phyloP scores from a whole-genome alignment of 345 rosid genomes.

The Combretum micranthum region DNA sequence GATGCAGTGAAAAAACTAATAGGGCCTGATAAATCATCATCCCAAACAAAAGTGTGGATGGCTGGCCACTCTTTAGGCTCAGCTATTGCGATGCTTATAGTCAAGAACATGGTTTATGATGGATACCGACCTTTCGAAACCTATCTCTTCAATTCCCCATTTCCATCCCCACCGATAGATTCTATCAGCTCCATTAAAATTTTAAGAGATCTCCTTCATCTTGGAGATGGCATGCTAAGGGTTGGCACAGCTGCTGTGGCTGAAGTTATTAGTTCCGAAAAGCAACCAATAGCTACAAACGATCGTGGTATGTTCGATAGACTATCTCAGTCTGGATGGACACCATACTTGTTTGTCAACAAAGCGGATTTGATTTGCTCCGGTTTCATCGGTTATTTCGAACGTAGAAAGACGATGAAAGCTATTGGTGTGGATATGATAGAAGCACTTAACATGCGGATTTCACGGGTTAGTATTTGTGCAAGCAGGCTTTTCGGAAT shows the following conservation, averaged over 20 bases:
- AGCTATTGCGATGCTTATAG: constrained; percentile 64
- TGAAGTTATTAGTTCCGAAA: too few relatives aligned
- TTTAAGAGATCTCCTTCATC: constrained; percentile 56
- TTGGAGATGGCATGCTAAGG: constrained; percentile 63
- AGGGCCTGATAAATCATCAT: constrained; percentile 32
- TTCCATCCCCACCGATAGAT: constrained; percentile 64
- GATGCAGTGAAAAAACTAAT: constrained; percentile 61
- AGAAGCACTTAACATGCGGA: too few relatives aligned
- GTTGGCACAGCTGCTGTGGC: constrained; percentile 26
- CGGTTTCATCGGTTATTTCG: constrained; percentile 66
- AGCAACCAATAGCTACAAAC: constrained; percentile 47
- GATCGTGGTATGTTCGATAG: constrained; percentile 18
- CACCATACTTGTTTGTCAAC: constrained; percentile 48
- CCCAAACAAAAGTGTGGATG: constrained; percentile 50
- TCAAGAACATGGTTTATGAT: constrained; percentile 52
- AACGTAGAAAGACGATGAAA: constrained; percentile 43
- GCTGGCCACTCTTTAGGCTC: constrained; percentile 85
- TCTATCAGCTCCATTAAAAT: constrained; percentile 49
- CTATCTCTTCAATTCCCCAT: constrained; percentile 69
- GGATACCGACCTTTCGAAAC: constrained; percentile 38
- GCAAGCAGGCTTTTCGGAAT: too few relatives aligned
- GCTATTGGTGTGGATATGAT: constrained; percentile 10
- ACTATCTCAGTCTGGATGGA: constrained; percentile 43
- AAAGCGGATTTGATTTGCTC: constrained; percentile 60
- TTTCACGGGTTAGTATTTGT: too few relatives aligned